Evolutionary conservation across 225 moss, liverwort and hornwort genomes (phyloP).

Genomic region (Lunularia cruciata): DNA sequence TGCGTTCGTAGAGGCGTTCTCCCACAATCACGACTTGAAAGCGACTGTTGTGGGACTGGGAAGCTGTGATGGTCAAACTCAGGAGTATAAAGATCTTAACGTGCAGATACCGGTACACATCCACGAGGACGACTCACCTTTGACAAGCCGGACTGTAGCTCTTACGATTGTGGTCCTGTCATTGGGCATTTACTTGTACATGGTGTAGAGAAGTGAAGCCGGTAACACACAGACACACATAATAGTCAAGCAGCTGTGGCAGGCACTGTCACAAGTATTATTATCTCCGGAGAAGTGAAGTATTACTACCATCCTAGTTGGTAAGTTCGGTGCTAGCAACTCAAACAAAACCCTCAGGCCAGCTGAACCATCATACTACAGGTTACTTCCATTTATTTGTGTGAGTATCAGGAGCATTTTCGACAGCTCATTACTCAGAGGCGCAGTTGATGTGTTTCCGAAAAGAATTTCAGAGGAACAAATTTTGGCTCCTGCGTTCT

Average conservation of each 20-base stretch:
- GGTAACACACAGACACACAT: background rate
- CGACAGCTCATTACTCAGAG: background rate
- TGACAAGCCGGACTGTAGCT: conserved; percentile 20
- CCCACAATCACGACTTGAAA: conserved; percentile 29
- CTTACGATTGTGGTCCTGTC: conserved; percentile 24
- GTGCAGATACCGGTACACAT: conserved; percentile 21
- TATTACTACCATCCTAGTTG: background rate
- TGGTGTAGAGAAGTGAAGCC: conserved; percentile 21
- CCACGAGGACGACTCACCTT: conserved; percentile 11
- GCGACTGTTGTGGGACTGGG: conserved; percentile 38
- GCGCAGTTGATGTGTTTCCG: too few species aligned
- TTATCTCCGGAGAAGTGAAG: background rate
- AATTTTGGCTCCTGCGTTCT: background rate
- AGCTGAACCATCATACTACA: background rate
- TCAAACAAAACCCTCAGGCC: background rate
- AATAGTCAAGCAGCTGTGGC: background rate
- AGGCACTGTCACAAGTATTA: background rate
- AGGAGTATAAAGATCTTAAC: conserved; percentile 24
- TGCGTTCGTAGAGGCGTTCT: conserved; percentile 28
- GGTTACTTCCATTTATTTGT: background rate
- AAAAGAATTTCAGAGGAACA: background rate
- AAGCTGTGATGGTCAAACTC: conserved; percentile 22
- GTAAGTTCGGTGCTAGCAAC: background rate
- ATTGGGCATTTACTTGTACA: conserved; percentile 37
- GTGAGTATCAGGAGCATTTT: conserved; percentile 1